phyloP scores from a whole-genome alignment of 2,329 filamentous ascomycete genomes.

The Fusarium goolgardi region DNA sequence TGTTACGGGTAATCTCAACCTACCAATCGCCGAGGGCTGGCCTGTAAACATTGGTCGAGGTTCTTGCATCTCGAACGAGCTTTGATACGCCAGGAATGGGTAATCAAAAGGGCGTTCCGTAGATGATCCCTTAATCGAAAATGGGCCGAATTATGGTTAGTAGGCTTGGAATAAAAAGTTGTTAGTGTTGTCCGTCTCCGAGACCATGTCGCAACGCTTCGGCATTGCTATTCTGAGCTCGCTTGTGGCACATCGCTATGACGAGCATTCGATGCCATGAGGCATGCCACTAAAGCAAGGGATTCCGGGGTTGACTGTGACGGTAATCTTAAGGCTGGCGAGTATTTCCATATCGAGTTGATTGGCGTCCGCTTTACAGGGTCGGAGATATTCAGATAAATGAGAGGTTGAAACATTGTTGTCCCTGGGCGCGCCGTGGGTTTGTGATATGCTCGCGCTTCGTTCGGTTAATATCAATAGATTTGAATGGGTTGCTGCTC shows the following conservation, averaged over 20 bases:
- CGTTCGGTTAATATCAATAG: constrained; percentile 4
- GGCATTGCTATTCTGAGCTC: constrained; percentile 22
- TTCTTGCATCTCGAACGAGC: constrained; percentile 5
- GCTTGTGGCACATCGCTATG: constrained; percentile 29
- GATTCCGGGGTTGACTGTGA: constrained; percentile 20
- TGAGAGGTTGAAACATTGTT: constrained; percentile 34
- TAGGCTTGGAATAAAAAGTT: not conserved
- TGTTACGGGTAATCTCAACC: constrained; percentile 5
- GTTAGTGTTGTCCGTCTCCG: not conserved
- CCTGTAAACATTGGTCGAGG: not conserved
- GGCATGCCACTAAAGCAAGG: constrained; percentile 23
- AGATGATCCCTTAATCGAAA: not conserved
- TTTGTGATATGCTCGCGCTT: constrained; percentile 18
- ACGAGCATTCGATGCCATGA: constrained; percentile 12
- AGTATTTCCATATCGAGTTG: constrained; percentile 5
- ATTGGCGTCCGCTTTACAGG: not conserved
- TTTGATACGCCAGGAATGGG: constrained; percentile 2
- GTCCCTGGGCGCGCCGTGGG: constrained; percentile 20
- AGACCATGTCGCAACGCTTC: constrained; percentile 21
- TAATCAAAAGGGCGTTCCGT: not conserved
- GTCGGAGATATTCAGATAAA: constrained; percentile 23
- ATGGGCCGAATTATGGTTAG: not conserved
- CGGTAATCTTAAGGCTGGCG: constrained; percentile 24
- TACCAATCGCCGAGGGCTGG: not conserved
- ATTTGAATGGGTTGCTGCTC: constrained; percentile 9